phyloP scores from a whole-genome alignment of 768 basidiomycete species.

The Lentinula edodes region DNA sequence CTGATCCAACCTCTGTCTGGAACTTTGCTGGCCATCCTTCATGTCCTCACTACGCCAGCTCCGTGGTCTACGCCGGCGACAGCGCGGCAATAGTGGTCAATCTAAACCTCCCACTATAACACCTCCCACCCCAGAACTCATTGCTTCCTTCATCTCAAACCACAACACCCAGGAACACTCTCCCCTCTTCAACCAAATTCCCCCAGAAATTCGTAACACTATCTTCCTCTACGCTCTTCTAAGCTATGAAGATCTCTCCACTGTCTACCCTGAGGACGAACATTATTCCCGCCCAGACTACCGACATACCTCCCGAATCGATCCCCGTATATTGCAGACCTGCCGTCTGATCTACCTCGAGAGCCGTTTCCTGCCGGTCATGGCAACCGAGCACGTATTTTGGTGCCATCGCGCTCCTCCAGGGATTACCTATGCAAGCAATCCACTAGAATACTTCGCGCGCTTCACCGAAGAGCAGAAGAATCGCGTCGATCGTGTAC shows the following conservation, averaged over 20 bases:
- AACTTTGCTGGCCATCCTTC: no score
- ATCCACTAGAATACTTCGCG: slow-evolving; percentile 11
- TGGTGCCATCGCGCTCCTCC: slow-evolving; percentile 12
- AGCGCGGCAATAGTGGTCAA: no score
- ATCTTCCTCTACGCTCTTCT: slow-evolving; percentile 16
- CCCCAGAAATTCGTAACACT: slow-evolving; percentile 16
- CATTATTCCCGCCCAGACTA: slow-evolving; percentile 18
- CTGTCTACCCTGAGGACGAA: slow-evolving; percentile 10
- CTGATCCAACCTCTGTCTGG: no score
- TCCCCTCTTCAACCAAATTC: slow-evolving; percentile 14
- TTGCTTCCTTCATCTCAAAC: neutral
- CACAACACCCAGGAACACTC: slow-evolving; percentile 9
- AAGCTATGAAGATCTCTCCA: slow-evolving; percentile 12
- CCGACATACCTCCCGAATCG: slow-evolving; percentile 8
- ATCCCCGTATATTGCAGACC: slow-evolving; percentile 15
- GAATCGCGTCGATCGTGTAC: slow-evolving; percentile 12
- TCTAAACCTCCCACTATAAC: neutral
- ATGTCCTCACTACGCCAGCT: no score
- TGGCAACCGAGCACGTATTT: slow-evolving; percentile 16
- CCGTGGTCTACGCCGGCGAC: no score
- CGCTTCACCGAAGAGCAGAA: slow-evolving; percentile 13
- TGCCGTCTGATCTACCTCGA: slow-evolving; percentile 19
- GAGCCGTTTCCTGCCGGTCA: slow-evolving; percentile 14
- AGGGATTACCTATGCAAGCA: neutral
- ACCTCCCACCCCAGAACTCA: neutral